Base-by-base conservation (phyloP, 441 rosid genomes). In the Euphorbia corollata region DNA sequence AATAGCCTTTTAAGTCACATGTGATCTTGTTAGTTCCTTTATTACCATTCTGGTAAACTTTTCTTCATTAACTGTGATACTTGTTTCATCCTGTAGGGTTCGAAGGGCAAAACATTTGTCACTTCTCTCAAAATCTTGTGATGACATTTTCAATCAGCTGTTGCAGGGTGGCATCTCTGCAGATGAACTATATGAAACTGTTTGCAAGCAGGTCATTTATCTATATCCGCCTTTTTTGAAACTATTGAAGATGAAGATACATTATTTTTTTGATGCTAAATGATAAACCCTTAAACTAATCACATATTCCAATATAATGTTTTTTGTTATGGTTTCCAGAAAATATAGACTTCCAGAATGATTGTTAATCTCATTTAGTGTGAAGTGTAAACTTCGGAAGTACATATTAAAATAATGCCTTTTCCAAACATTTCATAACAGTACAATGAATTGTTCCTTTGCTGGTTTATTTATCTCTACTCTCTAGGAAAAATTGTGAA, bases 141-240 rank as follows among this genome's bases (percentile, higher is more conserved):
- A 92, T 64, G 98, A 90, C 75, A 77, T 88, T 73, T 92, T 92
- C 71, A 80, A 75, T 65, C 86, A 86, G 83, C 81, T 92, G 71
- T 66, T 88, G 71, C 94, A 90, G 79, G 74, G 91, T 74, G 98
- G 94, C 43, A 75, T 87, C 69, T 79, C 97, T 39, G 78, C 90
- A 5, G 86, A 87, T 65, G 83, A 86, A 74, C 98, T 92, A 68
- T 92, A 88, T 71, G 64, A 83, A 59, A 87, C 91, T 38, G 85
- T 90, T 62, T 92, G 97, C 88, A 88, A 88, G 79, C 90, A 92
- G 98, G 94, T 90, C 45, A 24, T 69, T 71, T 64, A 56, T 51
- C 16, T 32, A 54, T 20, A 51, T 72, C 45, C 51, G 61, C 50
- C 61, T 39, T 20, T 23, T 20, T 64, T 45, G 55, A 59, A 30